Conservation (phyloP, 2,329 filamentous ascomycete genomes). For the Botrytis porri region DNA sequence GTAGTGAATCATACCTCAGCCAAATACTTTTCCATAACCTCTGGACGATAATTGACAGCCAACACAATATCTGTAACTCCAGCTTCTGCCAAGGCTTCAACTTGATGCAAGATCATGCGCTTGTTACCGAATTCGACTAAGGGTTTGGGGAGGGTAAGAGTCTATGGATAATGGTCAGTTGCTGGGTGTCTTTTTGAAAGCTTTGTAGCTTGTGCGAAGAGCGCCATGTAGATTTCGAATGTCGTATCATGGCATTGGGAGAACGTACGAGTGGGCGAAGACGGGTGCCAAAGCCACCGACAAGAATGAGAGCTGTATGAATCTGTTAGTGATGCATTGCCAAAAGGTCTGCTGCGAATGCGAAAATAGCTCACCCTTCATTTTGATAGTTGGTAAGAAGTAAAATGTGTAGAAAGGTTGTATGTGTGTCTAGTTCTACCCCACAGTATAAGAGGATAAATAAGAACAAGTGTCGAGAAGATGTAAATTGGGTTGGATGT, state of each 20-base stretch:
- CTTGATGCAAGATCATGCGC: constrained; percentile 98
- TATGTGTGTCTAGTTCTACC: constrained; percentile 17
- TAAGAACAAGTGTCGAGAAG: constrained; percentile 2
- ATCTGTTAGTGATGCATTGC: constrained; percentile 27
- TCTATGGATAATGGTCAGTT: constrained; percentile 51
- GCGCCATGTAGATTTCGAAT: constrained; percentile 23
- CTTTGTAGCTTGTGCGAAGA: constrained; percentile 19
- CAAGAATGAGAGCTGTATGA: constrained; percentile 84
- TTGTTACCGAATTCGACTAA: constrained; percentile 98
- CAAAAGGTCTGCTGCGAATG: background rate
- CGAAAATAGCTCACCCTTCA: constrained; percentile 35
- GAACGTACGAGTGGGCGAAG: constrained; percentile 84
- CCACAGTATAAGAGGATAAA: constrained; percentile 21
- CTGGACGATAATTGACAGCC: constrained; percentile 96
- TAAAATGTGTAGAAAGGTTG: constrained; percentile 21
- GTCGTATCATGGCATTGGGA: constrained; percentile 22
- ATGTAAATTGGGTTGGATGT: background rate
- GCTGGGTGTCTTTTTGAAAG: constrained; percentile 27
- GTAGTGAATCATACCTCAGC: constrained; percentile 64
- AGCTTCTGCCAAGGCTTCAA: constrained; percentile 87
- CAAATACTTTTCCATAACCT: constrained; percentile 93
- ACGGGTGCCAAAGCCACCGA: constrained; percentile 97
- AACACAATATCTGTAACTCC: constrained; percentile 97
- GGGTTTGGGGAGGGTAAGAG: constrained; percentile 93
- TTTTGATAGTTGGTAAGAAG: constrained; percentile 27